Base-by-base conservation (phyloP, 768 basidiomycete species). In the Asterophora parasitica region DNA sequence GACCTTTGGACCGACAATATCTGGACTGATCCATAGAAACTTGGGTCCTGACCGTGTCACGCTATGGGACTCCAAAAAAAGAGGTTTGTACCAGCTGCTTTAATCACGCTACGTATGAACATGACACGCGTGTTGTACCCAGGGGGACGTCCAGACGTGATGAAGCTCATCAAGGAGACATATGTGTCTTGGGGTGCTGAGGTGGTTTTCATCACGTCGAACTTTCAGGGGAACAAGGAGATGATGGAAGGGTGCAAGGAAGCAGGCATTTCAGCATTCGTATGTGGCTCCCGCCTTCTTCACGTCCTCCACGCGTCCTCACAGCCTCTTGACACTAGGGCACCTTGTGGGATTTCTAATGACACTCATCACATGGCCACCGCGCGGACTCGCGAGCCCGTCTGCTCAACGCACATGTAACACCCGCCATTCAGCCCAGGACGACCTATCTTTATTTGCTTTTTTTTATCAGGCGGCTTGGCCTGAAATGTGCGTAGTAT, bases 151-250 rank as follows among this genome's bases (percentile, higher is more conserved):
- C 88, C 88, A 16, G 85, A 90, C 54, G 75, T 79, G 4, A 85
- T 89, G 83, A 81, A 86, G 62, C 71, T 91, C 40, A 74, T 90
- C 55, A 81, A 77, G 61, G 84, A 88, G 47, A 77, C 69, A 1
- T 88, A 87, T 56, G 65, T 73, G n/a, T 77, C 75, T n/a, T 91
- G 86, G 86, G 74, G 78, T 8, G 88, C 88, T 2, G 88, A 91
- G 61, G 80, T 91, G 12, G 79, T 90, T 10, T 88, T 90, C 63
- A 88, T 90, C 58, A 91, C 88, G 11, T 88, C 86, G 4, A 91
- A 91, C 65, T 77, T 72, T 56, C 72, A 79, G 45, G 88, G 88
- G 12, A 91, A 91, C 61, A 71, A 73, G 33, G 88, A 91, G 61
- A 86, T 91, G 68, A 89, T 88, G 79, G 78, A 86, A 63, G 87